These are phyloP conservation scores for Xanthoparmelia taractica DNA, from an alignment of 495 filamentous ascomycete genomes.

Conservation along the genomic window DNA sequence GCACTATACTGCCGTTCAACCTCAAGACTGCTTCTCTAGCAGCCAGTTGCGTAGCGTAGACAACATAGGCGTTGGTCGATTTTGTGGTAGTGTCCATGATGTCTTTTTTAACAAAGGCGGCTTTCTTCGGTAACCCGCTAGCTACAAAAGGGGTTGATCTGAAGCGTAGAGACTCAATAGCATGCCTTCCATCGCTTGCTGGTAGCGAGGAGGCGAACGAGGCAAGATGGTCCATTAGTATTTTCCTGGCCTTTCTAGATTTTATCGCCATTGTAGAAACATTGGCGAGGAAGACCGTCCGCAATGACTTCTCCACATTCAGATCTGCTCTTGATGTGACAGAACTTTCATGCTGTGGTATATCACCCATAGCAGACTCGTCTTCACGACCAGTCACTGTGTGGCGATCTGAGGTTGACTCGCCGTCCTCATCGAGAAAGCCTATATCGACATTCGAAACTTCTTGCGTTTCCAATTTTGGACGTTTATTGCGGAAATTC, in stretches of 20 bases:
- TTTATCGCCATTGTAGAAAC: conserved; percentile 74
- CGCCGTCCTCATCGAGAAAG: conserved; percentile 27
- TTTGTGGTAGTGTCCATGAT: conserved; percentile 82
- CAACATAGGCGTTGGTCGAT: conserved; percentile 88
- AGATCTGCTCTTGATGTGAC: conserved; percentile 33
- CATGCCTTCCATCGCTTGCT: conserved; percentile 46
- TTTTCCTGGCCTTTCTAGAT: conserved; percentile 70
- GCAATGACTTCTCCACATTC: conserved; percentile 76
- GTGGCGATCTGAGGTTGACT: conserved; percentile 11
- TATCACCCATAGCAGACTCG: conserved; percentile 8
- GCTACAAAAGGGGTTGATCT: conserved; percentile 76
- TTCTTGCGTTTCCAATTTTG: conserved; percentile 14
- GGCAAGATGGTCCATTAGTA: conserved; percentile 57
- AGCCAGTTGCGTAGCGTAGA: conserved; percentile 66
- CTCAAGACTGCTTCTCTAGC: conserved; percentile 66
- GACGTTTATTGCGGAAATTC: conserved; percentile 13
- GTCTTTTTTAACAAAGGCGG: conserved; percentile 73
- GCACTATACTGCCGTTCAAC: conserved; percentile 75
- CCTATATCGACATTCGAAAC: neutral
- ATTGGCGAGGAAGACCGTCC: conserved; percentile 91
- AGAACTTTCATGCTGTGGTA: conserved; percentile 54
- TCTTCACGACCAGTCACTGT: conserved; percentile 23
- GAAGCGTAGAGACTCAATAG: conserved; percentile 84
- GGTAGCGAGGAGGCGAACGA: conserved; percentile 48
- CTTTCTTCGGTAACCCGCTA: conserved; percentile 76